Percentiles rank a stretch among this genome's conserved stretches.
phyloP scores from a whole-genome alignment of 116 monocot species.

The Phalaenopsis hybrid region DNA sequence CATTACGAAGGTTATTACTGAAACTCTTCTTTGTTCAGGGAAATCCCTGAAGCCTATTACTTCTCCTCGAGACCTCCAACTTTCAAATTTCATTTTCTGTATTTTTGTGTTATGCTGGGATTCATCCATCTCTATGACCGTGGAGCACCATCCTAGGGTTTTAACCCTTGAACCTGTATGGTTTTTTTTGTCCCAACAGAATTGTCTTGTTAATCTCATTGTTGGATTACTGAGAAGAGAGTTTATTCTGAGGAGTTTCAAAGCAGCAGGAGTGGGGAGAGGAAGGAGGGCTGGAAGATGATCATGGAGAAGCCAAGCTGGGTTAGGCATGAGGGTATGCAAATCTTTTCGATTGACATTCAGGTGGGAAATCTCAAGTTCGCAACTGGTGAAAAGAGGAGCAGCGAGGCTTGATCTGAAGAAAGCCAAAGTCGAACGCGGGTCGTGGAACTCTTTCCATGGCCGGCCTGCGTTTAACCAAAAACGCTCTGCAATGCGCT shows the following conservation, averaged over 20 bases:
- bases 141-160: constrained; percentile 1
- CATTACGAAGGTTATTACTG: too few relatives aligned
- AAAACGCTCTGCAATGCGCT: too few relatives aligned
- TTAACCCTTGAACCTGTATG: too few relatives aligned
- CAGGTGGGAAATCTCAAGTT: constrained; percentile 40
- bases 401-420: too few relatives aligned
- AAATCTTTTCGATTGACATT: constrained; percentile 63
- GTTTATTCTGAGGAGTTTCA: not conserved
- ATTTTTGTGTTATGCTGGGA: not conserved
- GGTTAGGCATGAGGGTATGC: constrained; percentile 55
- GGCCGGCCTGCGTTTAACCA: too few relatives aligned
- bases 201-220: constrained; percentile 2
- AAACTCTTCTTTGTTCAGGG: not conserved
- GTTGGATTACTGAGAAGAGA: constrained; percentile 5
- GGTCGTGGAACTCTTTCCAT: too few relatives aligned
- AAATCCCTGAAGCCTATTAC: not conserved
- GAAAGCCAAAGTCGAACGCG: constrained; percentile 7
- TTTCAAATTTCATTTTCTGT: not conserved
- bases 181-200: not conserved
- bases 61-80: not conserved
- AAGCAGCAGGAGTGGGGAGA: not conserved
- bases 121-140: not conserved
- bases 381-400: constrained; percentile 41
- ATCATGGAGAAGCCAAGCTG: constrained; percentile 52
- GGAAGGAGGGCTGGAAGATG: constrained; percentile 18